Conservation (phyloP, 306 rosid genomes). For the Prunus mume region DNA sequence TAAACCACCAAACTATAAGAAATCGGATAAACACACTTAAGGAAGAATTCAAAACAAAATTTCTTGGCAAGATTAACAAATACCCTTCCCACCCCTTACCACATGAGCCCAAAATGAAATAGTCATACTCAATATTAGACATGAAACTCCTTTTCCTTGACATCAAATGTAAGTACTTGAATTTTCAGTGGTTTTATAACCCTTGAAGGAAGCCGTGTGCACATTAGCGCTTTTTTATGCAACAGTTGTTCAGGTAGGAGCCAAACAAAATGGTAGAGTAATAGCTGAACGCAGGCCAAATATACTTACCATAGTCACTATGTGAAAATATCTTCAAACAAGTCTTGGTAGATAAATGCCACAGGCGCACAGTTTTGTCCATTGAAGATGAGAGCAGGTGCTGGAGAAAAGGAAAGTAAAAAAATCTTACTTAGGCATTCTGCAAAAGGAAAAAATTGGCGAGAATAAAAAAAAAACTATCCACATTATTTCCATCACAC, state of each 20-base stretch:
- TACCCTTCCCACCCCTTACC: background rate
- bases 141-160: too few relatives aligned
- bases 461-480: background rate
- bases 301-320: slow-evolving; percentile 86
- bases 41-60: background rate
- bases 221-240: slow-evolving; percentile 9
- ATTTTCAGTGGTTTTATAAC: background rate
- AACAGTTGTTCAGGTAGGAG: slow-evolving; percentile 17
- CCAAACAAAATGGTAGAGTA: slow-evolving; percentile 13
- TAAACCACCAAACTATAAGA: background rate
- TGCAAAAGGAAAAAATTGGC: background rate
- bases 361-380: slow-evolving; percentile 99
- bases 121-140: background rate
- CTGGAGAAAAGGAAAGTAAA: slow-evolving; percentile 43
- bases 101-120: background rate
- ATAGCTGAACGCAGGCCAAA: slow-evolving; percentile 17
- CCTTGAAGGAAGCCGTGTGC: slow-evolving; percentile 10
- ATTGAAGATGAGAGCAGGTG: slow-evolving; percentile 97
- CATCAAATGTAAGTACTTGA: background rate
- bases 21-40: slow-evolving; percentile 1
- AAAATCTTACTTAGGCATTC: background rate
- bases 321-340: slow-evolving; percentile 86
- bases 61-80: background rate
- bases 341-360: slow-evolving; percentile 81
- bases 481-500: background rate